Conservation (phyloP, 805 yeast genomes). For the Maudiozyma turicensis region DNA sequence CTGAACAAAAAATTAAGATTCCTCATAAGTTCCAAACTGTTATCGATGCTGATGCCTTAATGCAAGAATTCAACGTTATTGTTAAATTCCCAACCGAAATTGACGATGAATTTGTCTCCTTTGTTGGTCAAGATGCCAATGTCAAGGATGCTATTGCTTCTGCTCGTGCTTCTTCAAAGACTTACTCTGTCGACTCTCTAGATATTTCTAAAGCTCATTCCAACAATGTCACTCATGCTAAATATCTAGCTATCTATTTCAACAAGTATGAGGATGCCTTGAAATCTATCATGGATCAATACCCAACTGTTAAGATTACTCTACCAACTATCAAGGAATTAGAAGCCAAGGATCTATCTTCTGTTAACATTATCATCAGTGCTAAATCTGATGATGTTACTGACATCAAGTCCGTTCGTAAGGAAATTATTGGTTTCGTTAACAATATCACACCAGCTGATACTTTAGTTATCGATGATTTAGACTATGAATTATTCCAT, state of each 20-base stretch:
- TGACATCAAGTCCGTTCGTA: conserved; percentile 55
- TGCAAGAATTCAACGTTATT: conserved; percentile 45
- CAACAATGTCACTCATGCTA: conserved; percentile 67
- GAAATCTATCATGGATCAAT: conserved; percentile 30
- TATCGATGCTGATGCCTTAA: conserved; percentile 46
- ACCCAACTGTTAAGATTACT: conserved; percentile 37
- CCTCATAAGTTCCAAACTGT: conserved; percentile 65
- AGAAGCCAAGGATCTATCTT: conserved; percentile 30
- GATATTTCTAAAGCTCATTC: conserved; percentile 88
- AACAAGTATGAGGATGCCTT: conserved; percentile 38
- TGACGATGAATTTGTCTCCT: conserved; percentile 42
- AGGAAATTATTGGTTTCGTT: conserved; percentile 61
- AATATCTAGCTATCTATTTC: conserved; percentile 61
- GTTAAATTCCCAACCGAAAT: conserved; percentile 42
- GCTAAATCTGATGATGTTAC: conserved; percentile 39
- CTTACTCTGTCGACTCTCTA: conserved; percentile 52
- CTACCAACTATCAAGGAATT: conserved; percentile 41
- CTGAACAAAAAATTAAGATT: conserved; percentile 47
- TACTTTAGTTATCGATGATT: conserved; percentile 48
- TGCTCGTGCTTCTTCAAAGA: conserved; percentile 52
- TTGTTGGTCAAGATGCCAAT: conserved; percentile 53
- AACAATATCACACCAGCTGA: conserved; percentile 63
- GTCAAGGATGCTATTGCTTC: conserved; percentile 52
- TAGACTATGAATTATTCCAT: conserved; percentile 40
- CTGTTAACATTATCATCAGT: conserved; percentile 47